Percentiles rank a stretch among this genome's conserved stretches.
These are phyloP conservation scores for Xylaria sp. DNA, from an alignment of 2,329 filamentous ascomycete species.

Conservation along the genomic window DNA sequence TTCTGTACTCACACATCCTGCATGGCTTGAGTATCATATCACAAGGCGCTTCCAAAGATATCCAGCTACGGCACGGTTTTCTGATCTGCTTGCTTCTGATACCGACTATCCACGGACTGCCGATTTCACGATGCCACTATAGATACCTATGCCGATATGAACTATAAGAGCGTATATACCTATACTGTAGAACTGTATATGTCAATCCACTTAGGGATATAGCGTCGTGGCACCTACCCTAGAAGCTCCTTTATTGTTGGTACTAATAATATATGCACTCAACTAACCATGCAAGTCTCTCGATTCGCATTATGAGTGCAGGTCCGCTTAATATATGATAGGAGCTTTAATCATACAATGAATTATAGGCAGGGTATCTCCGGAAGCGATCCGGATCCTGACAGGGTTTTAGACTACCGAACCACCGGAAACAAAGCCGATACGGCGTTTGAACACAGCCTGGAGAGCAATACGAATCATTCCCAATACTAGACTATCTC, in stretches of 20 bases:
- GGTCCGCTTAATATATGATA: slow-evolving; percentile 9
- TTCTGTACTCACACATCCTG: not conserved
- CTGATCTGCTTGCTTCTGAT: not conserved
- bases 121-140: not conserved
- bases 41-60: not conserved
- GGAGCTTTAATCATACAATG: not conserved
- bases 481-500: slow-evolving; percentile 3
- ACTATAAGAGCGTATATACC: not conserved
- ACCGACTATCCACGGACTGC: not conserved
- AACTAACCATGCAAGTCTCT: not conserved
- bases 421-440: slow-evolving; percentile 7
- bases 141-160: not conserved
- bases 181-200: not conserved
- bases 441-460: slow-evolving; percentile 4
- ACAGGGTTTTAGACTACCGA: not conserved
- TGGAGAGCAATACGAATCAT: slow-evolving; percentile 9
- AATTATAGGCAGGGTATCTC: not conserved
- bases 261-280: not conserved
- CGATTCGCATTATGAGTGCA: not conserved
- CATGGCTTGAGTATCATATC: not conserved
- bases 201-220: not conserved
- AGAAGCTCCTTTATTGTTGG: not conserved
- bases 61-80: not conserved
- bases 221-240: not conserved
- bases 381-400: not conserved